phyloP scores from a whole-genome alignment of 1,139 yeast genomes.

The Yarrowia galli region DNA sequence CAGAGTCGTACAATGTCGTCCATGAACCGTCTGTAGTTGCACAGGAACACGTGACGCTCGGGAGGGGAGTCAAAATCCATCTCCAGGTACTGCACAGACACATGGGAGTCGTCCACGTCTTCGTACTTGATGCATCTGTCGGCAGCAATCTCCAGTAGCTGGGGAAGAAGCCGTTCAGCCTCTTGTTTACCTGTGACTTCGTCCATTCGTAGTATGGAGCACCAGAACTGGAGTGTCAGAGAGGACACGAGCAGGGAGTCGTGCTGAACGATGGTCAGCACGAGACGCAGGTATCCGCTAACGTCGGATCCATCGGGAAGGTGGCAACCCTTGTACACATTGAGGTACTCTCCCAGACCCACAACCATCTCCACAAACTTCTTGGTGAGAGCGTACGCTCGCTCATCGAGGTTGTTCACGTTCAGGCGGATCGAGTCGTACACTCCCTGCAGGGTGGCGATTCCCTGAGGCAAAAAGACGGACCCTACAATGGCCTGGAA shows the following conservation, averaged over 20 bases:
- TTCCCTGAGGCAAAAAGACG: conserved; percentile 75
- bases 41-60: conserved; percentile 78
- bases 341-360: conserved; percentile 80
- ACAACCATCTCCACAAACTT: conserved; percentile 94
- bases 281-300: conserved; percentile 70
- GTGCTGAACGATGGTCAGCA: conserved; percentile 80
- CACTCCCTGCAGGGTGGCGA: conserved; percentile 68
- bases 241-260: conserved; percentile 92
- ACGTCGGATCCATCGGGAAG: conserved; percentile 62
- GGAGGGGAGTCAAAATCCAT: conserved; percentile 89
- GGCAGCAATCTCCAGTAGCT: conserved; percentile 76
- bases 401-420: conserved; percentile 81
- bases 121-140: conserved; percentile 78
- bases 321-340: conserved; percentile 48
- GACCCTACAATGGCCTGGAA: conserved; percentile 81
- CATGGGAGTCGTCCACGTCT: conserved; percentile 68
- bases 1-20: conserved; percentile 91
- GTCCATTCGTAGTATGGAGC: conserved; percentile 82
- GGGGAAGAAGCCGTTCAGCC: conserved; percentile 63
- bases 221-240: conserved; percentile 92
- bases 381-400: conserved; percentile 76
- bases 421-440: conserved; percentile 69
- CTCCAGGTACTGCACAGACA: conserved; percentile 70
- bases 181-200: conserved; percentile 60
- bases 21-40: conserved; percentile 80